phyloP scores from a whole-genome alignment of 2,329 filamentous ascomycete species.

The Tolypocladium nubicola region DNA sequence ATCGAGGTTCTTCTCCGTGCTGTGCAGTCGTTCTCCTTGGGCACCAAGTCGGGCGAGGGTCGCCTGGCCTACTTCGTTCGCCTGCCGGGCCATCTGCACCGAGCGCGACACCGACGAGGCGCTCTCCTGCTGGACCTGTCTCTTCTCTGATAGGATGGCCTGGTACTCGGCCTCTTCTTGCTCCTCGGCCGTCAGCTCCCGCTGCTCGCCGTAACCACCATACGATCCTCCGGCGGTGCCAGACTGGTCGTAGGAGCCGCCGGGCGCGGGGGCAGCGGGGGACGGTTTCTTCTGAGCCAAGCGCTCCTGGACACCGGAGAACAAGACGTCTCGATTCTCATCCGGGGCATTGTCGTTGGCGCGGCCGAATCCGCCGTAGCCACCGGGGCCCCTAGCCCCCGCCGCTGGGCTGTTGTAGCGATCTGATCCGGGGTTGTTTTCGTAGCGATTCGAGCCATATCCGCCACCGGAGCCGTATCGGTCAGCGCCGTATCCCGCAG shows the following conservation, averaged over 20 bases:
- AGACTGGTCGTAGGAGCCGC: constrained; percentile 13
- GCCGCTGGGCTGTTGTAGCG: constrained; percentile 15
- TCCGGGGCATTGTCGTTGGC: constrained; percentile 33
- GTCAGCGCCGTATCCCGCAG: constrained; percentile 40
- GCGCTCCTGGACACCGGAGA: constrained; percentile 43
- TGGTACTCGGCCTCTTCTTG: constrained; percentile 63
- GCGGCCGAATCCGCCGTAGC: constrained; percentile 50
- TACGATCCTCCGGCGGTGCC: constrained; percentile 20
- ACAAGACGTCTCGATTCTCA: constrained; percentile 51
- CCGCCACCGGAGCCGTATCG: constrained; percentile 40
- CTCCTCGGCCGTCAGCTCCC: constrained; percentile 73
- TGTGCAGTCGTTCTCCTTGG: constrained; percentile 72
- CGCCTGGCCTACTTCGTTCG: constrained; percentile 48
- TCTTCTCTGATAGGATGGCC: constrained; percentile 39
- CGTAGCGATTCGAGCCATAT: constrained; percentile 44
- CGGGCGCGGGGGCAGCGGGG: constrained; percentile 6
- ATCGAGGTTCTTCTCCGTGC: constrained; percentile 76
- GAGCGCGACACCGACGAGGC: constrained; percentile 27
- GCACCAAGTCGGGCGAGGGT: constrained; percentile 64
- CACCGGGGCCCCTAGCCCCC: constrained; percentile 37
- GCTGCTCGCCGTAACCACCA: constrained; percentile 53
- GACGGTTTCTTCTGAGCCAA: constrained; percentile 27
- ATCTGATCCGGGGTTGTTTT: constrained; percentile 18
- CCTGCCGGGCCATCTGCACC: constrained; percentile 31
- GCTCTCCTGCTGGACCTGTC: constrained; percentile 70